Evolutionary conservation across 495 filamentous ascomycete genomes (phyloP), one percentile per base, ranked within the genome.

Genomic region (Daldinia caldariorum): DNA sequence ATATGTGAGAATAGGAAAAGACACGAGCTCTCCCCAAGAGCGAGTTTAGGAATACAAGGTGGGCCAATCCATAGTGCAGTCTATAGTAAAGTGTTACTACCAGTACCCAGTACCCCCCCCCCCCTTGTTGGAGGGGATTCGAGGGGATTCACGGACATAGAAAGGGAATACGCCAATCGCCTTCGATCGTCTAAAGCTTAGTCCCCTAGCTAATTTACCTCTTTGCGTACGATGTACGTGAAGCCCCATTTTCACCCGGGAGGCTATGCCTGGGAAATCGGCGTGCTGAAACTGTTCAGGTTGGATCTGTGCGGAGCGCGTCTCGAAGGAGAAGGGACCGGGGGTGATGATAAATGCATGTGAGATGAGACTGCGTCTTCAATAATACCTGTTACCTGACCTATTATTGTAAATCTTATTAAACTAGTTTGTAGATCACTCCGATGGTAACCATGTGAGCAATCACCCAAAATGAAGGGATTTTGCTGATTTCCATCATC

Each of bases 231-330:
- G 26, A 14, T 49, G 43, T 29, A 43, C 9, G 26, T 43, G 39
- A 58, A 58, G 29, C 43, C 59, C 64, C 47, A 56, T 56, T 34
- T 41, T 39, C 20, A 43, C 37, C 47, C 61, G 59, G 55, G 67
- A 71, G 73, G 73, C 73, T 73, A 67, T 74, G 74, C 49, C 29
- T 60, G 59, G 38, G 41, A 60, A 63, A 70, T 62, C 60, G 66
- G 56, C 63, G 66, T 26, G 73, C 67, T 80, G 78, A 80, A 80
- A 80, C 78, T 18, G 56, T 58, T 71, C 43, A 51, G 69, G 78
- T 80, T 76, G 71, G 75, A 77, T 67, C 67, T 26, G 54, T 37
- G 67, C 71, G 63, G 64, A 71, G 51, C 66, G 34, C 55, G 58
- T 64, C 67, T 68, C 67, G 58, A 64, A 59, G 31, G 41, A 35